Evolutionary conservation across 106 monocot species (phyloP).

Genomic region (Ottelia alismoides): DNA sequence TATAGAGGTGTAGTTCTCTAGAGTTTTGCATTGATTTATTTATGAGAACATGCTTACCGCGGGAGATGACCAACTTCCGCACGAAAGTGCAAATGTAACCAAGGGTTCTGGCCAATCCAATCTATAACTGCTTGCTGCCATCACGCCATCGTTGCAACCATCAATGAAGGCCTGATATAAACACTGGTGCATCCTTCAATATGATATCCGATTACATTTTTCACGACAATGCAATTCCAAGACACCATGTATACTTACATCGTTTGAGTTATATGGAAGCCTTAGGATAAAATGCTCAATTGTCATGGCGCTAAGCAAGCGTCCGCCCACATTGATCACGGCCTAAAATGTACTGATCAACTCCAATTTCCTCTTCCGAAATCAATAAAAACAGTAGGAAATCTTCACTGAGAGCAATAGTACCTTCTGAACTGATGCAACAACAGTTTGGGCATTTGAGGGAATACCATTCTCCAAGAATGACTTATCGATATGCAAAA

Average conservation of each 20-base stretch:
- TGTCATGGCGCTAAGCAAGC: conserved; percentile 60
- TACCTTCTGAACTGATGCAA: conserved; percentile 59
- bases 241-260: conserved; percentile 40
- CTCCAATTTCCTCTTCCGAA: too few species aligned
- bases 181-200: too few species aligned
- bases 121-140: conserved; percentile 30
- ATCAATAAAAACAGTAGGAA: too few species aligned
- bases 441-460: conserved; percentile 44
- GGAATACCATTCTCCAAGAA: conserved; percentile 58
- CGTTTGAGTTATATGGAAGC: conserved; percentile 39
- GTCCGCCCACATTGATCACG: conserved; percentile 75
- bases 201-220: too few species aligned
- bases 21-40: too few species aligned
- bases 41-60: conserved; percentile 33
- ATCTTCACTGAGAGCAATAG: neutral
- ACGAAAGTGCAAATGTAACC: conserved; percentile 85
- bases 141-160: conserved; percentile 27
- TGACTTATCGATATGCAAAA: conserved; percentile 48
- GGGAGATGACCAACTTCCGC: conserved; percentile 89
- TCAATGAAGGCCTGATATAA: conserved; percentile 29
- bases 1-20: too few species aligned
- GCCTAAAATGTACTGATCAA: too few species aligned
- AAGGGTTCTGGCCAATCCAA: conserved; percentile 76
- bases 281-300: conserved; percentile 81
- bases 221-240: too few species aligned